These are phyloP conservation scores for Lachnellula occidentalis DNA, from an alignment of 2,329 filamentous ascomycete genomes.

Conservation along the genomic window DNA sequence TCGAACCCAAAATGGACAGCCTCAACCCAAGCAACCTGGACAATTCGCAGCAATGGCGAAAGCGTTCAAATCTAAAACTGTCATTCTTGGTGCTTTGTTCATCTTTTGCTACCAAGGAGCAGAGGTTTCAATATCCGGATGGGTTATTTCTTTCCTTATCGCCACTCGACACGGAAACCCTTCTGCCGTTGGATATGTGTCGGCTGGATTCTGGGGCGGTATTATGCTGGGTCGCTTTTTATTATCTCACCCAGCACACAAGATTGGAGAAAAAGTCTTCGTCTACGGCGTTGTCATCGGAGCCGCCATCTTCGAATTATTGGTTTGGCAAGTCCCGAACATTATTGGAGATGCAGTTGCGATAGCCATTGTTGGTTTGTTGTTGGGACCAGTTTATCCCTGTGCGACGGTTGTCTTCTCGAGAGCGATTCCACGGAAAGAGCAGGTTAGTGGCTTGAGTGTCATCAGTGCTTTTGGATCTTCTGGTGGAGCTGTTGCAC, in stretches of 20 bases:
- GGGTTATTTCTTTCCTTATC: conserved; percentile 83
- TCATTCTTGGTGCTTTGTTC: conserved; percentile 71
- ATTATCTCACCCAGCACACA: conserved; percentile 60
- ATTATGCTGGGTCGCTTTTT: conserved; percentile 72
- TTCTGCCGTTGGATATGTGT: conserved; percentile 71
- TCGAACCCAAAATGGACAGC: conserved; percentile 7
- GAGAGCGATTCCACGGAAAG: conserved; percentile 49
- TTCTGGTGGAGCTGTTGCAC: conserved; percentile 61
- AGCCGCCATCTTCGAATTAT: conserved; percentile 62
- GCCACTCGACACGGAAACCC: conserved; percentile 64
- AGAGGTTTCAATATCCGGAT: conserved; percentile 78
- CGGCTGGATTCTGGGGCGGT: conserved; percentile 64
- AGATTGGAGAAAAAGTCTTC: conserved; percentile 64
- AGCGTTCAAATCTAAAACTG: conserved; percentile 45
- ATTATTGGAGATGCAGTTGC: conserved; percentile 65
- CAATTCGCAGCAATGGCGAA: conserved; percentile 38
- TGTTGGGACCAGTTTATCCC: conserved; percentile 76
- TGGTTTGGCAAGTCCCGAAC: conserved; percentile 75
- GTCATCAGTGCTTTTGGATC: conserved; percentile 66
- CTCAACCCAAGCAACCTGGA: conserved; percentile 26
- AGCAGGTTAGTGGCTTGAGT: conserved; percentile 59
- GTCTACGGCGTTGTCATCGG: conserved; percentile 59
- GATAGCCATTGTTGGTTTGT: conserved; percentile 63
- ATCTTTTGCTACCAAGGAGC: conserved; percentile 84
- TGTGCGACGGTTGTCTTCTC: conserved; percentile 63